These are phyloP conservation scores for Lotmaria passim DNA, from an alignment of 208 protist species.

Conservation along the genomic window DNA sequence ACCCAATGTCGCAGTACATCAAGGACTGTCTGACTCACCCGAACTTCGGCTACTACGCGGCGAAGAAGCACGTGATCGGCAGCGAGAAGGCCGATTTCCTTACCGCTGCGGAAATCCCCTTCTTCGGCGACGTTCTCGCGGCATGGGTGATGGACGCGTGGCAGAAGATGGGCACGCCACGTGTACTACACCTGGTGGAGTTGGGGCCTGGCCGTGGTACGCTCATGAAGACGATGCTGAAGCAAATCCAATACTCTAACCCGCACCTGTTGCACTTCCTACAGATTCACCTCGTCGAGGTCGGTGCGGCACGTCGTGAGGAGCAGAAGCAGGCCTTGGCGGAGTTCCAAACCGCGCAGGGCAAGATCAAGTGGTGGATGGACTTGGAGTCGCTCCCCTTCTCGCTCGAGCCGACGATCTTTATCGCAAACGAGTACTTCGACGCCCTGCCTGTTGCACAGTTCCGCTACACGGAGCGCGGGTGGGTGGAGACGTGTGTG, in stretches of 20 bases:
- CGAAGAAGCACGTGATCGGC: slow-evolving; percentile 89
- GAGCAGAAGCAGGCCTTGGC: slow-evolving; percentile 84
- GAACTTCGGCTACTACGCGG: slow-evolving; percentile 88
- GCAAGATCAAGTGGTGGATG: slow-evolving; percentile 92
- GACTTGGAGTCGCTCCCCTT: slow-evolving; percentile 84
- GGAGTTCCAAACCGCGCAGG: slow-evolving; percentile 84
- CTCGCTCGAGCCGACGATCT: slow-evolving; percentile 85
- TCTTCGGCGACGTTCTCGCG: slow-evolving; percentile 91
- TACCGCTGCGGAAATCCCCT: slow-evolving; percentile 90
- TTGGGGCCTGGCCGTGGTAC: slow-evolving; percentile 87
- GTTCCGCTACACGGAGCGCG: slow-evolving; percentile 91
- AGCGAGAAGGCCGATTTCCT: slow-evolving; percentile 90
- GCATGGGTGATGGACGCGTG: slow-evolving; percentile 92
- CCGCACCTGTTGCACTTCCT: slow-evolving; percentile 91
- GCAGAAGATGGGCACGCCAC: slow-evolving; percentile 92
- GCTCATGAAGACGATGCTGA: slow-evolving; percentile 90
- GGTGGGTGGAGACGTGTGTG: slow-evolving; percentile 92
- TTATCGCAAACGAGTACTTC: slow-evolving; percentile 92
- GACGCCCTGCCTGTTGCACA: slow-evolving; percentile 93
- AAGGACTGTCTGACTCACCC: slow-evolving; percentile 92
- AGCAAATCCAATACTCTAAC: slow-evolving; percentile 83
- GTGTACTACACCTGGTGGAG: slow-evolving; percentile 89
- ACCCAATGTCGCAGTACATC: slow-evolving; percentile 91
- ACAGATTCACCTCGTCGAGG: slow-evolving; percentile 87
- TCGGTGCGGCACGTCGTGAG: slow-evolving; percentile 80